phyloP scores from a whole-genome alignment of 2,329 filamentous ascomycete genomes.

The Annulohypoxylon truncatum region DNA sequence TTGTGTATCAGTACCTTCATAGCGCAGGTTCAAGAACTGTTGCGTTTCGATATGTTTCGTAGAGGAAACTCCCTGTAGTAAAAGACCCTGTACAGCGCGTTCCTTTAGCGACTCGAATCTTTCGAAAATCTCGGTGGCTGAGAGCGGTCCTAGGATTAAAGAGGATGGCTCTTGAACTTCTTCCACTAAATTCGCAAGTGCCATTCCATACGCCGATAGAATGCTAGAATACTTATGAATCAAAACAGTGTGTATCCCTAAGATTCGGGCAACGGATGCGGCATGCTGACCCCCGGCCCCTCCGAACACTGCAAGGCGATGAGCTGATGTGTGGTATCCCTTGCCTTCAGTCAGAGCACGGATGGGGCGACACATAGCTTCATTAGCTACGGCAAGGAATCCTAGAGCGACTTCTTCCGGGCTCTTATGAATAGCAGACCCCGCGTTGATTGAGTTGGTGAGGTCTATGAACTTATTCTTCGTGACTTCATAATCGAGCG shows the following conservation, averaged over 20 bases:
- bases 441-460: slow-evolving; percentile 56
- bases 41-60: slow-evolving; percentile 36
- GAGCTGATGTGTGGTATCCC: slow-evolving; percentile 49
- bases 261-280: slow-evolving; percentile 54
- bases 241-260: slow-evolving; percentile 55
- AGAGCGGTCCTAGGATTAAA: slow-evolving; percentile 19
- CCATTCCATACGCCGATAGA: slow-evolving; percentile 59
- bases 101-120: slow-evolving; percentile 26
- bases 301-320: slow-evolving; percentile 62
- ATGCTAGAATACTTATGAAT: slow-evolving; percentile 52
- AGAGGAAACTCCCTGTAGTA: slow-evolving; percentile 31
- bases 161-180: slow-evolving; percentile 33
- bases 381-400: slow-evolving; percentile 80
- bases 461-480: slow-evolving; percentile 56
- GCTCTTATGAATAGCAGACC: slow-evolving; percentile 45
- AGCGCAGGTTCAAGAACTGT: slow-evolving; percentile 41
- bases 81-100: slow-evolving; percentile 30
- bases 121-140: slow-evolving; percentile 14
- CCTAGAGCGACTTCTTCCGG: slow-evolving; percentile 67
- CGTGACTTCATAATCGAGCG: slow-evolving; percentile 57
- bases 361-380: slow-evolving; percentile 81
- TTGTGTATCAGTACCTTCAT: slow-evolving; percentile 41
- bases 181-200: slow-evolving; percentile 44
- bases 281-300: slow-evolving; percentile 76
- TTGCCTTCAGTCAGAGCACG: slow-evolving; percentile 68